Base-by-base conservation (phyloP, 83 land plant genomes). In the Diphasiastrum complanatum region DNA sequence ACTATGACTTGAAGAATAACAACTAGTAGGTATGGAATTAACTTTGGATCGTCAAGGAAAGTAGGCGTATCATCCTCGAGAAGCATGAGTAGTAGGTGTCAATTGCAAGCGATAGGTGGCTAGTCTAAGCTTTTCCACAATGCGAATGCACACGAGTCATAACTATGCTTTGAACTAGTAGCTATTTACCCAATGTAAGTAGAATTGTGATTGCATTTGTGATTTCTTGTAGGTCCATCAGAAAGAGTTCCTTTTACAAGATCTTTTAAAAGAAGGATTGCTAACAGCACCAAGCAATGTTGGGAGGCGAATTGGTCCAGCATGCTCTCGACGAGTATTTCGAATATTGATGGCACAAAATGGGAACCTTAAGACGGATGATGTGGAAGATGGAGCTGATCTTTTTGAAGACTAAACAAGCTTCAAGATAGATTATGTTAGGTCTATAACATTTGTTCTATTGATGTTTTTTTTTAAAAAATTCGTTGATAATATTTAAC, bases 361-460 rank as follows among this genome's bases (percentile, higher is more conserved):
- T 51, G 97, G 97, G 45, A 79, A 61, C 47, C 84, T 86, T 35
- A 82, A 72, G 51, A 89, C 97, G 20, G 97, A 95, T 62, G 99
- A 89, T 76, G 86, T 82, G 20, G 97, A 89, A 69, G 70, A 79
- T 45, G 99, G 97, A 22, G 99, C 96, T 48, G 99, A 89, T 48
- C 69, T 62, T 40, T 93, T 93, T 38, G 26, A 45, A 49, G 35
- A 56, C 35, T 72, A 53, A 63, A 11, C 3, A 11, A 24, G 58
- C 16, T 19, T 16, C 5, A 5, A 8, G 51, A 47, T 47, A 18
- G 51, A n/a, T n/a, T n/a, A n/a, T n/a, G n/a, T n/a, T n/a, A n/a
- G n/a, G n/a, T n/a, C n/a, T n/a, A n/a, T n/a, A n/a, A n/a, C n/a
- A n/a, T n/a, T n/a, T n/a, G n/a, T n/a, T n/a, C n/a, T n/a, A n/a